phyloP scores from a whole-genome alignment of 2,329 filamentous ascomycete species.

The Neopestalotiopsis sp. region DNA sequence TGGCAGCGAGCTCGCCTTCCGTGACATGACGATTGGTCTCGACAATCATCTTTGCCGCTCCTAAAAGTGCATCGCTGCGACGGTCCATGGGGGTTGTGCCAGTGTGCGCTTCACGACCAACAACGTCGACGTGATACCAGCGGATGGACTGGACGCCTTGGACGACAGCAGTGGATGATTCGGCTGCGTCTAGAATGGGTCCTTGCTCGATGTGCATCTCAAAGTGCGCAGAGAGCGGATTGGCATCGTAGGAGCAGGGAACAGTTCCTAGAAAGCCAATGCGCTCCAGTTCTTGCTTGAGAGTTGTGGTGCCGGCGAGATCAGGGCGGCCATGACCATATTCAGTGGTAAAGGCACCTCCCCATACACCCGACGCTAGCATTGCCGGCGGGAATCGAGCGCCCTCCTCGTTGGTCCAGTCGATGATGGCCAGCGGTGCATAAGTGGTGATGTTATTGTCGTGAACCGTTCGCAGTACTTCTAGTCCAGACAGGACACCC shows the following conservation, averaged over 20 bases:
- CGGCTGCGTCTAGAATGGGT: conserved; percentile 22
- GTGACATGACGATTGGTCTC: not conserved
- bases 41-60: conserved; percentile 23
- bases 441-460: conserved; percentile 71
- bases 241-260: conserved; percentile 21
- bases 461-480: conserved; percentile 69
- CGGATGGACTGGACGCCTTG: conserved; percentile 28
- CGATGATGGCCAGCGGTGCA: conserved; percentile 72
- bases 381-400: no score
- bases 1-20: not conserved
- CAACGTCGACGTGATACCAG: conserved; percentile 34
- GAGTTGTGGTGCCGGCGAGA: not conserved
- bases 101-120: conserved; percentile 39
- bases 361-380: no score
- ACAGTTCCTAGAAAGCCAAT: conserved; percentile 25
- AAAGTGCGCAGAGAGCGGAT: conserved; percentile 26
- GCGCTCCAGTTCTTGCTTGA: conserved; percentile 25
- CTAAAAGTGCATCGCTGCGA: conserved; percentile 31
- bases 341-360: not conserved
- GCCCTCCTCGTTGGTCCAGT: conserved; percentile 68
- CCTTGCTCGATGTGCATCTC: conserved; percentile 30
- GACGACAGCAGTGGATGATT: conserved; percentile 24
- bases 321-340: not conserved
- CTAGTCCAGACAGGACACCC: conserved; percentile 72
- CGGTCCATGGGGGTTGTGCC: conserved; percentile 34